A percentile compares a stretch with the other conserved stretches of the same genome.
Evolutionary conservation across 1,284 basidiomycete genomes (phyloP).

Genomic region (Paramarasmius palmivorus): DNA sequence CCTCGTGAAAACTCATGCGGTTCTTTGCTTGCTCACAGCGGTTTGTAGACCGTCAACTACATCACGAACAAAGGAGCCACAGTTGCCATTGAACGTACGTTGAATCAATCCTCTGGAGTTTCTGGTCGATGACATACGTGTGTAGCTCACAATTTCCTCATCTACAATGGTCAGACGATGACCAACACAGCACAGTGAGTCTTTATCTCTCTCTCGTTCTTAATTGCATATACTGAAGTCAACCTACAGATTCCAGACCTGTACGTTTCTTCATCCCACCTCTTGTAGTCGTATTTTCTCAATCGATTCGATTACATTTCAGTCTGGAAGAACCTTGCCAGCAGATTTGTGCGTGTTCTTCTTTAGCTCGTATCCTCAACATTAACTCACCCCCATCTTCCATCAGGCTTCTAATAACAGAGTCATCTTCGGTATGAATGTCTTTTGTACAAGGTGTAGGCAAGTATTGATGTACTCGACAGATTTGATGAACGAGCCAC

Average conservation of each 20-base stretch:
- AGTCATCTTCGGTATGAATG: slow-evolving; percentile 50
- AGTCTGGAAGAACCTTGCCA: slow-evolving; percentile 61
- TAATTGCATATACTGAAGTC: slow-evolving; percentile 1
- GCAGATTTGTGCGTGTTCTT: slow-evolving; percentile 44
- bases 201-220: not conserved
- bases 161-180: slow-evolving; percentile 52
- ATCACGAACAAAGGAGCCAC: slow-evolving; percentile 61
- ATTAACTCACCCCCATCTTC: not conserved
- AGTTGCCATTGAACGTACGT: slow-evolving; percentile 56
- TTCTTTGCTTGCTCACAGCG: not conserved
- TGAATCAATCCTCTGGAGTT: not conserved
- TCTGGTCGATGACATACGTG: not conserved
- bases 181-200: slow-evolving; percentile 48
- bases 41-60: slow-evolving; percentile 50
- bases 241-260: slow-evolving; percentile 48
- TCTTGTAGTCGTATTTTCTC: not conserved
- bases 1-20: not conserved
- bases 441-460: not conserved
- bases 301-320: not conserved
- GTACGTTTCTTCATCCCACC: slow-evolving; percentile 28
- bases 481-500: slow-evolving; percentile 65
- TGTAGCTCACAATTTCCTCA: slow-evolving; percentile 60
- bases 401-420: slow-evolving; percentile 47
- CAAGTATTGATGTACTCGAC: not conserved
- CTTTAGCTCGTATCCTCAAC: not conserved